phyloP scores from a whole-genome alignment of 1,284 basidiomycete genomes.

The Ustanciosporium gigantosporum region DNA sequence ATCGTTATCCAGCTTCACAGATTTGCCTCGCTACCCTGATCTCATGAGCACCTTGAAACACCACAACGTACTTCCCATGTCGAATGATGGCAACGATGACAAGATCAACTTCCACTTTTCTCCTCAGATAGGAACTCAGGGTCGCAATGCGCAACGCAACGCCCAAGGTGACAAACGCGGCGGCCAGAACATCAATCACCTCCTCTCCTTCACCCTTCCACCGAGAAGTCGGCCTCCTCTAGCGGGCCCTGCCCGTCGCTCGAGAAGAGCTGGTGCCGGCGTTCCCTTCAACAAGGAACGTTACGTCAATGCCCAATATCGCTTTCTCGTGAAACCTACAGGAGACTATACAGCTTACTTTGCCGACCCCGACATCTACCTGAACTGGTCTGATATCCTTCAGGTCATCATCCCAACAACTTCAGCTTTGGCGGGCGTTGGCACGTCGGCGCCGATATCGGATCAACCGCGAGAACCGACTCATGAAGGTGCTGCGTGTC shows the following conservation, averaged over 20 bases:
- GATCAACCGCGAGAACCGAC: constrained; percentile 35
- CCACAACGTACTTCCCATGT: constrained; percentile 32
- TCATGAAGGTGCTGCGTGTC: constrained; percentile 77
- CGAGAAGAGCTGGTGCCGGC: constrained; percentile 23
- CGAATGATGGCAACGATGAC: constrained; percentile 19
- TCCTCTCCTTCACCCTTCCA: constrained; percentile 58
- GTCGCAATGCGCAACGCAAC: constrained; percentile 14
- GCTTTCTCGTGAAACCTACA: constrained; percentile 59
- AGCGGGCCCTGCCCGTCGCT: constrained; percentile 37
- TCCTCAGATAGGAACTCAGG: constrained; percentile 14
- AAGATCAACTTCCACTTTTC: constrained; percentile 8
- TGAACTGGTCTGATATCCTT: constrained; percentile 75
- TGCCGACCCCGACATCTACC: constrained; percentile 55
- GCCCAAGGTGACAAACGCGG: constrained; percentile 12
- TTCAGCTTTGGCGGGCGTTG: constrained; percentile 58
- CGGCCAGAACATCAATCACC: constrained; percentile 56
- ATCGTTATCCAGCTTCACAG: no score
- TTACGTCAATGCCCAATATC: constrained; percentile 59
- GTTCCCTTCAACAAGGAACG: constrained; percentile 59
- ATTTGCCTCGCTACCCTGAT: no score
- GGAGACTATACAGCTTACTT: constrained; percentile 57
- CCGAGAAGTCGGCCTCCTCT: constrained; percentile 50
- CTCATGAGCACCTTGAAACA: constrained; percentile 4
- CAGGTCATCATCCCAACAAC: constrained; percentile 87
- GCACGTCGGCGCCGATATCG: constrained; percentile 19